These are phyloP conservation scores for Epichloe festucae DNA, from an alignment of 2,329 filamentous ascomycete species.

Conservation along the genomic window DNA sequence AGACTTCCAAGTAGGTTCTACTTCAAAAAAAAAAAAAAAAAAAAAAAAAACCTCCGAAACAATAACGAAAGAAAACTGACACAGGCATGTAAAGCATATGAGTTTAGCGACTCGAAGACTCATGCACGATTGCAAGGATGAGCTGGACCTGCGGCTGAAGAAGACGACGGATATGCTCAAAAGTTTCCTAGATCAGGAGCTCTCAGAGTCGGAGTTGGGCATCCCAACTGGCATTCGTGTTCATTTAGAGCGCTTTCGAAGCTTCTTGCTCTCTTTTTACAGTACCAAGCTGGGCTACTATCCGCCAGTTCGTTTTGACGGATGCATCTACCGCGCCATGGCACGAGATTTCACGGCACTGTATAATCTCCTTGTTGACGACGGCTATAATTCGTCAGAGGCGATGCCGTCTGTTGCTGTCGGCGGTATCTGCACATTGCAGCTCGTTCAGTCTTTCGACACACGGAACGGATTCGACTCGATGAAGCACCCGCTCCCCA, in stretches of 20 bases:
- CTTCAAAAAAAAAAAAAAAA: no score
- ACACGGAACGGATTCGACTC: slow-evolving; percentile 42
- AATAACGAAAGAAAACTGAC: background rate
- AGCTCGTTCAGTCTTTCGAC: slow-evolving; percentile 57
- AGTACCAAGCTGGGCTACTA: slow-evolving; percentile 56
- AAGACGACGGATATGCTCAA: slow-evolving; percentile 44
- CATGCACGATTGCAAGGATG: slow-evolving; percentile 46
- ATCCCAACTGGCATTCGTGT: slow-evolving; percentile 45
- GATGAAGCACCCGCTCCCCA: slow-evolving; percentile 52
- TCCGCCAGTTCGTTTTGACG: slow-evolving; percentile 41
- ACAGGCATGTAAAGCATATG: slow-evolving; percentile 25
- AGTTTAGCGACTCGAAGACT: slow-evolving; percentile 47
- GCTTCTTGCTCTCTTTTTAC: slow-evolving; percentile 55
- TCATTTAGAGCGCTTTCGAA: slow-evolving; percentile 61
- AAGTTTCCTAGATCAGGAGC: slow-evolving; percentile 59
- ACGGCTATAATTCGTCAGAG: slow-evolving; percentile 34
- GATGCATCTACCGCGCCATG: slow-evolving; percentile 45
- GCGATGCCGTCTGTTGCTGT: slow-evolving; percentile 40
- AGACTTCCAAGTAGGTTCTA: slow-evolving; percentile 45
- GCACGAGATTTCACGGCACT: slow-evolving; percentile 56
- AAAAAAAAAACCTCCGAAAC: background rate
- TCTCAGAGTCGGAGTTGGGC: slow-evolving; percentile 53
- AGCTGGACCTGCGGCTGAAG: slow-evolving; percentile 51
- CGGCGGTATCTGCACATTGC: slow-evolving; percentile 57
- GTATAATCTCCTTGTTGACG: slow-evolving; percentile 59